Percentiles rank a stretch among this genome's conserved stretches.
phyloP scores from a whole-genome alignment of 2,329 filamentous ascomycete species.

The Claviceps lovelessii region DNA sequence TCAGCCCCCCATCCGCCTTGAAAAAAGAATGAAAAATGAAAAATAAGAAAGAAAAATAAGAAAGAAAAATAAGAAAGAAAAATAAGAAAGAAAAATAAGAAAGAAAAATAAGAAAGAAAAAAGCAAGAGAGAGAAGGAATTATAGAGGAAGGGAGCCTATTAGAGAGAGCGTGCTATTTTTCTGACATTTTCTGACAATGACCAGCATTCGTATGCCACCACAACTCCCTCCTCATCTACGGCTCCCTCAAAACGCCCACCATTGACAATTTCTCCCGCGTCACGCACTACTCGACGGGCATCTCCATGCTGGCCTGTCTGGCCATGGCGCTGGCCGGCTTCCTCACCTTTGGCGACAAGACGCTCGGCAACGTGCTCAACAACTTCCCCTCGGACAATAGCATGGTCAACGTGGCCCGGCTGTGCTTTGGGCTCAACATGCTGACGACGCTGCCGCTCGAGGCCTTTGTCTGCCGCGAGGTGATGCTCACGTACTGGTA shows the following conservation, averaged over 20 bases:
- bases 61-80: neutral
- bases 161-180: neutral
- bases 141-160: neutral
- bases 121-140: too few species aligned
- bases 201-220: conserved; percentile 56
- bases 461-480: conserved; percentile 94
- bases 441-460: conserved; percentile 89
- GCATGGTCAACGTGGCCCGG: conserved; percentile 86
- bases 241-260: conserved; percentile 88
- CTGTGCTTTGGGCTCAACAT: conserved; percentile 97
- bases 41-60: neutral
- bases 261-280: conserved; percentile 81
- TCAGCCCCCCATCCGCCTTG: neutral
- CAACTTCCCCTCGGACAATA: conserved; percentile 84
- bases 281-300: conserved; percentile 85
- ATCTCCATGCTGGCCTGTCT: conserved; percentile 89
- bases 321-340: conserved; percentile 73
- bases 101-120: neutral
- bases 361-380: conserved; percentile 95
- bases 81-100: too few species aligned
- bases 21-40: too few species aligned
- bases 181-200: neutral
- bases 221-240: conserved; percentile 96
- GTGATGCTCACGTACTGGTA: conserved; percentile 82
- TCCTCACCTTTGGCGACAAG: conserved; percentile 81